These are phyloP conservation scores for Alternaria angustiovoidea DNA, from an alignment of 2,329 filamentous ascomycete genomes.

Conservation along the genomic window DNA sequence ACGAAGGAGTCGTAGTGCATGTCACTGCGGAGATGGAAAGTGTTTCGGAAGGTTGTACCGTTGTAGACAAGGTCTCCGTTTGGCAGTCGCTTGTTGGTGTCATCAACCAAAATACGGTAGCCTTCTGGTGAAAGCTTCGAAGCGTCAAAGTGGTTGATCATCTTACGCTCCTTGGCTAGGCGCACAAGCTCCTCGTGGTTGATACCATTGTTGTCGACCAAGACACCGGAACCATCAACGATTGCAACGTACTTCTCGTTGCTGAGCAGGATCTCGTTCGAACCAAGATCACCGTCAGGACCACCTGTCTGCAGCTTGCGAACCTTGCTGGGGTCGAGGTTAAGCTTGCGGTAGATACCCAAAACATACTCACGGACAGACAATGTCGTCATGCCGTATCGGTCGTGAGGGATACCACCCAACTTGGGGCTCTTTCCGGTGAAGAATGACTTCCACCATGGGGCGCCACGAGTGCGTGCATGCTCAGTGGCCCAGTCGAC, in stretches of 20 bases:
- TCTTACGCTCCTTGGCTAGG: slow-evolving; percentile 83
- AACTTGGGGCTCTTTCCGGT: slow-evolving; percentile 97
- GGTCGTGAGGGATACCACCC: slow-evolving; percentile 94
- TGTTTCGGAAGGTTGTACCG: slow-evolving; percentile 95
- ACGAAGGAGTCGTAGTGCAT: slow-evolving; percentile 86
- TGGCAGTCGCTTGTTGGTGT: slow-evolving; percentile 86
- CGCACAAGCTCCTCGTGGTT: slow-evolving; percentile 83
- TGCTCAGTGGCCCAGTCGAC: slow-evolving; percentile 99
- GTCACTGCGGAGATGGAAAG: slow-evolving; percentile 85
- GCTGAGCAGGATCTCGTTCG: slow-evolving; percentile 95
- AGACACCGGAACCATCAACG: slow-evolving; percentile 94
- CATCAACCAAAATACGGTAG: slow-evolving; percentile 91
- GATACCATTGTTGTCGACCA: slow-evolving; percentile 90
- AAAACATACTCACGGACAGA: slow-evolving; percentile 96
- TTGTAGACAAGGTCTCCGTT: slow-evolving; percentile 87
- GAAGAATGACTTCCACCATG: slow-evolving; percentile 99
- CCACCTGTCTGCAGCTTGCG: slow-evolving; percentile 97
- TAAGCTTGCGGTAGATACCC: slow-evolving; percentile 95
- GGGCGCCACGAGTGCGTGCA: slow-evolving; percentile 83
- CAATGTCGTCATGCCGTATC: slow-evolving; percentile 96
- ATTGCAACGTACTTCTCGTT: slow-evolving; percentile 96
- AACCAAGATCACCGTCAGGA: slow-evolving; percentile 94
- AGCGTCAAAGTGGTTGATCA: slow-evolving; percentile 87
- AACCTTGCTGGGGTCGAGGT: slow-evolving; percentile 84
- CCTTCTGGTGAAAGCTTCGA: slow-evolving; percentile 86